Percentiles rank a stretch among this genome's conserved stretches.
Evolutionary conservation across 2,329 filamentous ascomycete genomes (phyloP).

Genomic region (Fusarium bulbicola): DNA sequence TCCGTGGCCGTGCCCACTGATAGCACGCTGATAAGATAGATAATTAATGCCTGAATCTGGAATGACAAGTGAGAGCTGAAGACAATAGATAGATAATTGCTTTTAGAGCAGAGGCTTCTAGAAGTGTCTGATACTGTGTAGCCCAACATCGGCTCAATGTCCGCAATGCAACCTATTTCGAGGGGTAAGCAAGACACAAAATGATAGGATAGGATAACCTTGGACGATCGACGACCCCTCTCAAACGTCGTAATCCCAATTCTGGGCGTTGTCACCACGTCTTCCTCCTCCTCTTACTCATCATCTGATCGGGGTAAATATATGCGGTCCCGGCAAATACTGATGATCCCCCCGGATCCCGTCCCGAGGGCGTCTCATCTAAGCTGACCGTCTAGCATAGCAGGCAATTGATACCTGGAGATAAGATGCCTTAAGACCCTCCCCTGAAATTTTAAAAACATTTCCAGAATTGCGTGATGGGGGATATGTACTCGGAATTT

Average conservation of each 20-base stretch:
- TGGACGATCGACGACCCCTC: not conserved
- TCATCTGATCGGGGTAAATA: slow-evolving; percentile 33
- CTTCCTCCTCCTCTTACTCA: slow-evolving; percentile 3
- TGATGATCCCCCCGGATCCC: slow-evolving; percentile 9
- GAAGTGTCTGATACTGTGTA: not conserved
- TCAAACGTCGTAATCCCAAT: not conserved
- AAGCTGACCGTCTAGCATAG: not conserved
- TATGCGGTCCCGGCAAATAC: slow-evolving; percentile 2
- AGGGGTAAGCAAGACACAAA: slow-evolving; percentile 11
- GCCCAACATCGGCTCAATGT: not conserved
- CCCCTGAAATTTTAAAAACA: not conserved
- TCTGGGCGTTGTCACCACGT: not conserved
- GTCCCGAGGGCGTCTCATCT: slow-evolving; percentile 11
- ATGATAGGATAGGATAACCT: not conserved
- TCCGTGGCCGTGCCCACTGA: slow-evolving; percentile 23
- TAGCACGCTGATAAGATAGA: not conserved
- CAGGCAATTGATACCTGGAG: not conserved
- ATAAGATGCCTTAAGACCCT: not conserved
- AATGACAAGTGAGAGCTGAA: not conserved
- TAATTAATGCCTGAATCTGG: not conserved
- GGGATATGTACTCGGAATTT: not conserved
- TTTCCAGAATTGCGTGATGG: not conserved
- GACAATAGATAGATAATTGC: not conserved
- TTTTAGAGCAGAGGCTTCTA: not conserved
- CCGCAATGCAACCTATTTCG: not conserved